Evolutionary conservation across 352 stramenopile genomes (phyloP).

Genomic region (Aphanomyces invadans): DNA sequence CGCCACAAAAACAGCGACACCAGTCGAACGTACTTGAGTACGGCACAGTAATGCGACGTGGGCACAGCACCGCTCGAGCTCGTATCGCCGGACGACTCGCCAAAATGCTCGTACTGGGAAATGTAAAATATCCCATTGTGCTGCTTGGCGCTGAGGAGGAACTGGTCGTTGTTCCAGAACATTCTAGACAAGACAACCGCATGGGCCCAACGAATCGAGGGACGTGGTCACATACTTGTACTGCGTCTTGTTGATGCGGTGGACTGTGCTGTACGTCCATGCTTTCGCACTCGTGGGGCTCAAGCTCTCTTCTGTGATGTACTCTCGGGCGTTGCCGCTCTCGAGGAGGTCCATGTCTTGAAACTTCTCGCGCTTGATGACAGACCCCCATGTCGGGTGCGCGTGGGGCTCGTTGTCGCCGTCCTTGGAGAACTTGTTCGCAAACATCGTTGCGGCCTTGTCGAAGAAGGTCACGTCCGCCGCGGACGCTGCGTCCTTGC

Average conservation of each 20-base stretch:
- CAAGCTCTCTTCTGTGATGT: constrained; percentile 75
- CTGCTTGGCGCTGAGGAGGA: constrained; percentile 76
- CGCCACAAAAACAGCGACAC: not conserved
- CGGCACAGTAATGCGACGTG: constrained; percentile 64
- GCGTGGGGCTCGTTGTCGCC: constrained; percentile 1
- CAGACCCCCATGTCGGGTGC: constrained; percentile 38
- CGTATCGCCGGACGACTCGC: constrained; percentile 44
- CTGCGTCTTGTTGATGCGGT: constrained; percentile 77
- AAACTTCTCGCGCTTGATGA: constrained; percentile 60
- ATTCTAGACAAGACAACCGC: constrained; percentile 38
- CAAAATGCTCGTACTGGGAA: constrained; percentile 85
- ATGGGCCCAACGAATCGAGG: not conserved
- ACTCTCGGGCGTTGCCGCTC: constrained; percentile 65
- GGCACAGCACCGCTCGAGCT: constrained; percentile 23
- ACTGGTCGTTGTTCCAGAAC: constrained; percentile 82
- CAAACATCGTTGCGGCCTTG: constrained; percentile 22
- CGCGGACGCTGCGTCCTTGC: not conserved
- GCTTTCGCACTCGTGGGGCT: constrained; percentile 67
- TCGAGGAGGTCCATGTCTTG: constrained; percentile 85
- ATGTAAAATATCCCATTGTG: constrained; percentile 82
- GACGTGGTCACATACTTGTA: constrained; percentile 32
- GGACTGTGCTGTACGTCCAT: constrained; percentile 73
- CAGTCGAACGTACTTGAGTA: constrained; percentile 32
- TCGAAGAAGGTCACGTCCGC: constrained; percentile 23
- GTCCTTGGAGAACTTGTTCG: constrained; percentile 19